phyloP scores from a whole-genome alignment of 345 rosid species.

The Moricandia arvensis region DNA sequence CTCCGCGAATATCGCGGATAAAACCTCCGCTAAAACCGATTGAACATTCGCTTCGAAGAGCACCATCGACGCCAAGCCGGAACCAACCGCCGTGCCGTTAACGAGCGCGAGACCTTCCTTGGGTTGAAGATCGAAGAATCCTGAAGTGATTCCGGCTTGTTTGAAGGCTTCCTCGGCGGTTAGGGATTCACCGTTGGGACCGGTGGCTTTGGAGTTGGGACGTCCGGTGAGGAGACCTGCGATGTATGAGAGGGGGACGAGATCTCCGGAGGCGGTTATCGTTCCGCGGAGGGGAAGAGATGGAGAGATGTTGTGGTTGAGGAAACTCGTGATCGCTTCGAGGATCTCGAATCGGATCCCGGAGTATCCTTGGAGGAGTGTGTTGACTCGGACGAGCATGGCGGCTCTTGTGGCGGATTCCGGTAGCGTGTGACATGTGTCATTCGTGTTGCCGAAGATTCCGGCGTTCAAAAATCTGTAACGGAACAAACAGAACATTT shows the following conservation, averaged over 20 bases:
- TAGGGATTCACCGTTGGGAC: slow-evolving; percentile 51
- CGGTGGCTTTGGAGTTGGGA: slow-evolving; percentile 56
- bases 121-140: slow-evolving; percentile 66
- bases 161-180: slow-evolving; percentile 48
- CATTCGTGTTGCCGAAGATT: slow-evolving; percentile 55
- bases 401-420: slow-evolving; percentile 66
- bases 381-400: slow-evolving; percentile 74
- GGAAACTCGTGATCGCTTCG: slow-evolving; percentile 60
- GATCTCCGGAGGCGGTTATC: slow-evolving; percentile 70
- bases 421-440: slow-evolving; percentile 56
- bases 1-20: slow-evolving; percentile 67
- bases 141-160: slow-evolving; percentile 43
- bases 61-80: slow-evolving; percentile 67
- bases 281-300: slow-evolving; percentile 72
- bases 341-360: slow-evolving; percentile 72
- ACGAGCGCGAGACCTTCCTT: slow-evolving; percentile 73
- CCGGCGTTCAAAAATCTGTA: slow-evolving; percentile 70
- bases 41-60: slow-evolving; percentile 54
- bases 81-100: slow-evolving; percentile 73
- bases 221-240: slow-evolving; percentile 65
- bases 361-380: slow-evolving; percentile 69
- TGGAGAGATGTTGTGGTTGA: slow-evolving; percentile 62
- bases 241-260: slow-evolving; percentile 67
- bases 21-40: slow-evolving; percentile 51
- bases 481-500: background rate